Base-by-base conservation (phyloP, 2,329 filamentous ascomycete species). In the Cryphonectria parasitica region DNA sequence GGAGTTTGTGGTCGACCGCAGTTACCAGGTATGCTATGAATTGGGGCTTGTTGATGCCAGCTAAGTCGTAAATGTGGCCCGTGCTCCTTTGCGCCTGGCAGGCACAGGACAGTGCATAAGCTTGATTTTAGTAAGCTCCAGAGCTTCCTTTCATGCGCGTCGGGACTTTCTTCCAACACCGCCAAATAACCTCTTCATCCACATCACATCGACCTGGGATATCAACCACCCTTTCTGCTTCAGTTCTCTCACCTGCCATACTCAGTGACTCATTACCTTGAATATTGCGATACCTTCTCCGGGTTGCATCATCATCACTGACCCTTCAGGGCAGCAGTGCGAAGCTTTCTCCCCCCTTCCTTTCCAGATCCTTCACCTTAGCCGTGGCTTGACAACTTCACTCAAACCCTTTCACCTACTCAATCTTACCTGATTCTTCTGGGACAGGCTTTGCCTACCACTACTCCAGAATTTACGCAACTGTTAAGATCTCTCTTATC, bases 11-110 rank as follows among this genome's bases (percentile, higher is more conserved):
- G 43, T 34, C 63, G 2, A 64, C 25, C 7, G 63, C 63, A 19
- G 43, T 52, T 28, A 52, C 25, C 63, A 52, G n/a, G 41, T 34
- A 49, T 64, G 43, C 63, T 64, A n/a, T 64, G 43, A 64, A 52
- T 64, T 64, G 63, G 31, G 63, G 11, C 63, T 52, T 64, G 41
- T 49, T 64, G 45, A 49, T n/a, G 63, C 63, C 63, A 64, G 43
- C 63, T 64, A 64, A 64, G 17, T 49, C 25, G 10, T 34, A 64
- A 64, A 31, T 31, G 28, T 64, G 63, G 63, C 63, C 63, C 63
- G 63, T 64, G 63, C 63, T 49, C 15, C 41, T 36, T 6, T 25
- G 11, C 15, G 25, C 22, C 17, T 49, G 63, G 39, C 43, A 45
- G 63, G 39, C 58, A 61, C 25, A 56, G 5, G 34, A 31, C 5